Evolutionary conservation across 2,329 filamentous ascomycete species (phyloP).

Genomic region (Monosporascus sp.): DNA sequence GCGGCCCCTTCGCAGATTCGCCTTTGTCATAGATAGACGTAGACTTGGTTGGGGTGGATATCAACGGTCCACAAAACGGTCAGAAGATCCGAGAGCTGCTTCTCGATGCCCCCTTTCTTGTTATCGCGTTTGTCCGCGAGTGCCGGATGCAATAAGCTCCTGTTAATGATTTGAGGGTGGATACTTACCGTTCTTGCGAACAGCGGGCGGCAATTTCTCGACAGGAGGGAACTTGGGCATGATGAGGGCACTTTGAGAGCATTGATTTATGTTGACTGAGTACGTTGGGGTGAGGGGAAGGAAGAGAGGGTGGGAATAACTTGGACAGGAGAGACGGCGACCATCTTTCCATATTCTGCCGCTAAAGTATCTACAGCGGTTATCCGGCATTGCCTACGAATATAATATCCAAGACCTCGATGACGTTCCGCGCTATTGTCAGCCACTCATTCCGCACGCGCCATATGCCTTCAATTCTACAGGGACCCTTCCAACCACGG

Average conservation of each 20-base stretch:
- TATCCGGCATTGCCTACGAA: no score
- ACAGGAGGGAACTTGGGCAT: constrained; percentile 38
- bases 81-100: constrained; percentile 38
- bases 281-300: background rate
- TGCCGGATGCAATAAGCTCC: constrained; percentile 17
- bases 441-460: no score
- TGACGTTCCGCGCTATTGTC: no score
- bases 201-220: constrained; percentile 45
- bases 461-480: no score
- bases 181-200: constrained; percentile 45
- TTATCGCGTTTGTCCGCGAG: constrained; percentile 49
- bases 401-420: no score
- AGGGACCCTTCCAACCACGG: no score
- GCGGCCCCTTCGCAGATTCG: constrained; percentile 34
- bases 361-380: no score
- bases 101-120: constrained; percentile 39
- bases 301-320: background rate
- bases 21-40: constrained; percentile 42
- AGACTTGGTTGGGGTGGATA: constrained; percentile 41
- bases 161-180: constrained; percentile 4
- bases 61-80: constrained; percentile 46
- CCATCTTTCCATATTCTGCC: background rate
- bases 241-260: constrained; percentile 6
- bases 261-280: background rate
- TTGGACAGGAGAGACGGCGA: background rate